Evolutionary conservation across 768 basidiomycete genomes (phyloP).

Genomic region (Tulasnella sp.): DNA sequence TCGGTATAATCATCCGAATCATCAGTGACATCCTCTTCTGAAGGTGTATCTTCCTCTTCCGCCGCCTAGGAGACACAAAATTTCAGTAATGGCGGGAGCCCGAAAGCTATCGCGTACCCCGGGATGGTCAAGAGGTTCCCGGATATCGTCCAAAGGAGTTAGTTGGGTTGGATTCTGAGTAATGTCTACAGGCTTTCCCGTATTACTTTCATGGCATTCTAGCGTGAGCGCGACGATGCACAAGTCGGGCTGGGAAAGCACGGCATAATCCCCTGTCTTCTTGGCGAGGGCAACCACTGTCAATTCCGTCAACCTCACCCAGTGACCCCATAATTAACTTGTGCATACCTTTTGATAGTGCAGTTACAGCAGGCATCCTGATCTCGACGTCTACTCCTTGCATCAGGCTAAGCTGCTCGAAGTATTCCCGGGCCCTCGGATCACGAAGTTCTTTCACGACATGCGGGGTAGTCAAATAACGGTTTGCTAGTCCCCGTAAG

Average conservation of each 20-base stretch:
- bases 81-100: too few species aligned
- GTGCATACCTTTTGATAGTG: slow-evolving; percentile 39
- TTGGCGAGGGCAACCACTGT: slow-evolving; percentile 84
- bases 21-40: too few species aligned
- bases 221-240: slow-evolving; percentile 83
- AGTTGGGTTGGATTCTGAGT: too few species aligned
- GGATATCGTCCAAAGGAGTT: too few species aligned
- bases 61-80: too few species aligned
- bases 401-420: slow-evolving; percentile 61
- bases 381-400: slow-evolving; percentile 66
- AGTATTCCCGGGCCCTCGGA: slow-evolving; percentile 72
- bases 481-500: slow-evolving; percentile 74
- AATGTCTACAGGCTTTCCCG: too few species aligned
- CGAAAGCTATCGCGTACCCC: too few species aligned
- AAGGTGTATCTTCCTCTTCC: too few species aligned
- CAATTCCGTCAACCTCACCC: neutral
- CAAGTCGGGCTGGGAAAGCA: slow-evolving; percentile 82
- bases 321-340: neutral
- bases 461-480: slow-evolving; percentile 79
- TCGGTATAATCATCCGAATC: too few species aligned
- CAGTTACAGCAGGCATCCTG: slow-evolving; percentile 52
- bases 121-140: too few species aligned
- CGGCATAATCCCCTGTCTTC: slow-evolving; percentile 91
- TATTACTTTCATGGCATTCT: slow-evolving; percentile 51
- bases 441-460: slow-evolving; percentile 86